Evolutionary conservation across 169 alveolate species (phyloP), one percentile per base, ranked within the genome.

Genomic region (Cryptosporidium tyzzeri): DNA sequence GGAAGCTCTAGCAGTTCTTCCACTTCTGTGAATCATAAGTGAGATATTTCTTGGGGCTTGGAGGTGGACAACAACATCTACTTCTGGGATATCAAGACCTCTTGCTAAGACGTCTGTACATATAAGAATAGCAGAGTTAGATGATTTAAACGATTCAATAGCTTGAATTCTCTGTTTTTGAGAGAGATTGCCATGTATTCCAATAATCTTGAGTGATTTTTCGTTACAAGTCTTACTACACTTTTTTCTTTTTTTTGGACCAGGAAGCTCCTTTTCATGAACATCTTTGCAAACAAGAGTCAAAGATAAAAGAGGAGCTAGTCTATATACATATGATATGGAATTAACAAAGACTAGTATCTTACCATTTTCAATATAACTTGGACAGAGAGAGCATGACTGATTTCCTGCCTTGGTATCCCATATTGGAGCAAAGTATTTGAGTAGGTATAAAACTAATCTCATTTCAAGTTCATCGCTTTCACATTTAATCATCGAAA

Each of bases 31-130:
- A 39, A 98, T 95, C 93, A 98, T 98, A 23, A 97, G 96, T 26
- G 95, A 94, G 2, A 95, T 92, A 75, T 98, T 97, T 71, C 96
- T 98, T 0, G 99, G 99, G 31, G 98, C 96, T 91, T 97, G 99
- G 21, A 96, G 94, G 93, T 97, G 98, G 37, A 98, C 94, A 14
- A 98, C 99, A 95, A 98, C 96, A 84, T 97, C 98, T 10, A 98
- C 99, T 31, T 93, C 92, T 4, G 99, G 99, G 93, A 98, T 97
- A 93, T 98, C 99, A n/a, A 98, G 94, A 9, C 99, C 99, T 84
- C 99, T 93, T 18, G 99, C 96, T 12, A 99, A 98, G 18, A 98
- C 94, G 91, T 98, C 99, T 9, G 99, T 97, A 58, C 98, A 94
- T 85, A 97, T 95, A 50, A 96, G 59, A 31, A 94, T 95, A 14